Evolutionary conservation across 371 early-diverging fungal species (phyloP).

Genomic region (Lichtheimia ramosa): DNA sequence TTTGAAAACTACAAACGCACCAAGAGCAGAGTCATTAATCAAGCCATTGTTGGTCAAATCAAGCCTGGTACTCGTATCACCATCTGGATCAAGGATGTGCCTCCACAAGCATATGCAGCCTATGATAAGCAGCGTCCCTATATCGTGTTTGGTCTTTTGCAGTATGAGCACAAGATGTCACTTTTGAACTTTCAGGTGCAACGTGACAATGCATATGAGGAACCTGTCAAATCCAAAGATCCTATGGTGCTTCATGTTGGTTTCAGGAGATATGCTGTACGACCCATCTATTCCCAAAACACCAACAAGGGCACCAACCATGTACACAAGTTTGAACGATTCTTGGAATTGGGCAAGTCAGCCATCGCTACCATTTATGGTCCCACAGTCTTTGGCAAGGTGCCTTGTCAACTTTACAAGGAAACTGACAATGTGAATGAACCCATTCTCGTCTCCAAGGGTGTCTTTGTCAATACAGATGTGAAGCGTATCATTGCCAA

Average conservation of each 20-base stretch:
- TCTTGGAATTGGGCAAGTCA: slow-evolving; percentile 70
- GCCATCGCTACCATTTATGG: slow-evolving; percentile 85
- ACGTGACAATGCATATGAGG: slow-evolving; percentile 72
- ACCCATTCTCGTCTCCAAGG: slow-evolving; percentile 78
- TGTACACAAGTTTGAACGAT: slow-evolving; percentile 95
- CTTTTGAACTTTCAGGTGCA: slow-evolving; percentile 78
- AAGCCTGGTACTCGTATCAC: slow-evolving; percentile 67
- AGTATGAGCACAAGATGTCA: slow-evolving; percentile 93
- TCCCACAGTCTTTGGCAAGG: slow-evolving; percentile 84
- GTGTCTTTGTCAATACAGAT: slow-evolving; percentile 74
- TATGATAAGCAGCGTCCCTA: slow-evolving; percentile 56
- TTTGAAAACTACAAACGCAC: slow-evolving; percentile 86
- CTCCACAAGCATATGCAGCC: slow-evolving; percentile 47
- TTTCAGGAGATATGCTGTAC: slow-evolving; percentile 82
- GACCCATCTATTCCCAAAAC: slow-evolving; percentile 88
- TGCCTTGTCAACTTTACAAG: slow-evolving; percentile 76
- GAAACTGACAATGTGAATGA: slow-evolving; percentile 61
- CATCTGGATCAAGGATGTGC: slow-evolving; percentile 71
- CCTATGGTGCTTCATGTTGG: slow-evolving; percentile 84
- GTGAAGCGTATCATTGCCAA: slow-evolving; percentile 91
- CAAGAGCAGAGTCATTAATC: slow-evolving; percentile 67
- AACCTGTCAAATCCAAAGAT: slow-evolving; percentile 80
- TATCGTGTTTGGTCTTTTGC: slow-evolving; percentile 82
- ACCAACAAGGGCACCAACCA: slow-evolving; percentile 80
- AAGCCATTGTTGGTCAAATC: slow-evolving; percentile 56